Evolutionary conservation across 2,329 filamentous ascomycete species (phyloP).

Genomic region (Harringtonia lauricola): DNA sequence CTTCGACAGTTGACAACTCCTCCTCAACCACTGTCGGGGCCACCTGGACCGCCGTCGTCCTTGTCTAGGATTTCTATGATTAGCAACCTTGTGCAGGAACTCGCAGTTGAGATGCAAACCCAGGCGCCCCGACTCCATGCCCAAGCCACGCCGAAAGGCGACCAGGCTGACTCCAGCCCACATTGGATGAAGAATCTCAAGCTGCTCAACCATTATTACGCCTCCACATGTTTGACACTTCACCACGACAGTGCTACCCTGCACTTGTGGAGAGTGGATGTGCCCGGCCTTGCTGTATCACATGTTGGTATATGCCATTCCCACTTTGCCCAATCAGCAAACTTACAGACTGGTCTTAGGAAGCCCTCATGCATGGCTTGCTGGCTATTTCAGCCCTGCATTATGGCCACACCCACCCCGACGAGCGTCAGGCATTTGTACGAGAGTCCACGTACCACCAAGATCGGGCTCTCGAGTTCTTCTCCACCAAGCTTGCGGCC

Average conservation of each 20-base stretch:
- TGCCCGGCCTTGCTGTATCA: neutral
- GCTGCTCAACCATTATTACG: neutral
- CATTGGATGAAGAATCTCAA: conserved; percentile 1
- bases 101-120: neutral
- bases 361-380: conserved; percentile 1
- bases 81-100: neutral
- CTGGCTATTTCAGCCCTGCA: conserved; percentile 1
- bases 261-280: conserved; percentile 1
- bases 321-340: neutral
- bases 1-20: neutral
- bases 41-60: neutral
- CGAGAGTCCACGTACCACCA: neutral
- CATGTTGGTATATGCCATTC: neutral
- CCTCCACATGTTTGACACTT: neutral
- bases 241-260: conserved; percentile 1
- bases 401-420: neutral
- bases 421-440: neutral
- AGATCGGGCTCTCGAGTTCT: neutral
- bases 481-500: neutral
- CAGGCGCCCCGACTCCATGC: neutral
- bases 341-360: neutral
- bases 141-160: neutral
- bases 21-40: neutral
- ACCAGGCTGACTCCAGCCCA: neutral
- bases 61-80: neutral